Evolutionary conservation across 768 basidiomycete species (phyloP).

Genomic region (Terana coerulea): DNA sequence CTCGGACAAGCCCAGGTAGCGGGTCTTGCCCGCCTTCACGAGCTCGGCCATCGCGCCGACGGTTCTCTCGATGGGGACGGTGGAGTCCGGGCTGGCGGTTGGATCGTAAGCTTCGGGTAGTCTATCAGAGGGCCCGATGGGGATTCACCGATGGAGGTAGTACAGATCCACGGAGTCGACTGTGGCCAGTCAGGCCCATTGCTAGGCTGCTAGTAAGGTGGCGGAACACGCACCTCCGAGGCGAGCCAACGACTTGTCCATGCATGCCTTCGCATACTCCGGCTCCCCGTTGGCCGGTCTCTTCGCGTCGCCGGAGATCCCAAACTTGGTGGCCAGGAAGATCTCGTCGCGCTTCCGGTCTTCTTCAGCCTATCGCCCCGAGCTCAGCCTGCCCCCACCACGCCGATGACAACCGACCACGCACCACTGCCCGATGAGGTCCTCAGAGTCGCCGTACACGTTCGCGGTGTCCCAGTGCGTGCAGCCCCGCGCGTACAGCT

Average conservation of each 20-base stretch:
- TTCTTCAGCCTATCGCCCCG: slow-evolving; percentile 42
- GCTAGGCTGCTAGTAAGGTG: neutral
- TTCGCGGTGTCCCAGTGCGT: slow-evolving; percentile 47
- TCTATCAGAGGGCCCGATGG: neutral
- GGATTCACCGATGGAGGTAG: slow-evolving; percentile 13
- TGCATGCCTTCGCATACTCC: slow-evolving; percentile 17
- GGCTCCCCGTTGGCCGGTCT: slow-evolving; percentile 18
- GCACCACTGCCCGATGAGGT: slow-evolving; percentile 45
- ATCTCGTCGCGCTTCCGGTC: slow-evolving; percentile 51
- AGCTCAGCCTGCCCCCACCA: neutral
- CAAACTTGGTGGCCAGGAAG: slow-evolving; percentile 40
- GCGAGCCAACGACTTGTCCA: slow-evolving; percentile 4
- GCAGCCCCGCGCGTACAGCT: slow-evolving; percentile 35
- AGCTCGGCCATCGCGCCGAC: slow-evolving; percentile 24
- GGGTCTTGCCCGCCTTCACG: slow-evolving; percentile 30
- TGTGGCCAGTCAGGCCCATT: neutral
- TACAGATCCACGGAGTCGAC: slow-evolving; percentile 12
- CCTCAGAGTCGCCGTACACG: slow-evolving; percentile 41
- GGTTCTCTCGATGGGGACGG: slow-evolving; percentile 20
- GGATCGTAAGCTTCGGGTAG: neutral
- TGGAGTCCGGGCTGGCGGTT: slow-evolving; percentile 9
- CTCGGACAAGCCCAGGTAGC: slow-evolving; percentile 36
- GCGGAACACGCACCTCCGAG: slow-evolving; percentile 6
- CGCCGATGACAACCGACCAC: neutral
- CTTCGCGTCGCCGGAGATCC: slow-evolving; percentile 16